A percentile compares a stretch with the other conserved stretches of the same genome.
These are phyloP conservation scores for Alternaria ethzedia DNA, from an alignment of 2,329 filamentous ascomycete species.

Conservation along the genomic window DNA sequence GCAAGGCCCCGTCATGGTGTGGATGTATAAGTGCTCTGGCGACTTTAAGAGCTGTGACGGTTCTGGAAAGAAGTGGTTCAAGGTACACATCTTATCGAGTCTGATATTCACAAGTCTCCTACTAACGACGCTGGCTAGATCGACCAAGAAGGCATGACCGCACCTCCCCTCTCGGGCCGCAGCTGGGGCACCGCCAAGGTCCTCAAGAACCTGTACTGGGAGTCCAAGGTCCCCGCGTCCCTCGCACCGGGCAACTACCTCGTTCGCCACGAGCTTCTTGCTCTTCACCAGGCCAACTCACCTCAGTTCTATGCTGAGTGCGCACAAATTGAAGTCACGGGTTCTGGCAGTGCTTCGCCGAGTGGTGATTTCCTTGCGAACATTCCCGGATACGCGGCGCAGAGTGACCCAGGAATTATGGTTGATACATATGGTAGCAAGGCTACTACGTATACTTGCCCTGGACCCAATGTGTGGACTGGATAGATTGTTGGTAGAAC, in stretches of 20 bases:
- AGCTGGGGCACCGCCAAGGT: slow-evolving; percentile 60
- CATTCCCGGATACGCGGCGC: slow-evolving; percentile 52
- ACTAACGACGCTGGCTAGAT: slow-evolving; percentile 18
- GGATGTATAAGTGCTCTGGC: slow-evolving; percentile 57
- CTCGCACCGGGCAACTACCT: slow-evolving; percentile 46
- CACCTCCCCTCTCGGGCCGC: slow-evolving; percentile 53
- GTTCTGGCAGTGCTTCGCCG: slow-evolving; percentile 55
- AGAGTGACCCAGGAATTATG: slow-evolving; percentile 58
- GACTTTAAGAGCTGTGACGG: slow-evolving; percentile 60
- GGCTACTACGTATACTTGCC: slow-evolving; percentile 56
- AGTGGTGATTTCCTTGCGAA: slow-evolving; percentile 51
- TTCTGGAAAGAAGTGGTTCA: slow-evolving; percentile 63
- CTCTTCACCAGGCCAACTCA: slow-evolving; percentile 60
- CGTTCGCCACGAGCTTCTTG: slow-evolving; percentile 63
- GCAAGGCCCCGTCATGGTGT: slow-evolving; percentile 66
- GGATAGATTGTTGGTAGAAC: slow-evolving; percentile 39
- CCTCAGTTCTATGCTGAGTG: slow-evolving; percentile 65
- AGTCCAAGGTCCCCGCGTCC: slow-evolving; percentile 58
- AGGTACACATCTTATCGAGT: slow-evolving; percentile 47
- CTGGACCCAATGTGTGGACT: slow-evolving; percentile 59
- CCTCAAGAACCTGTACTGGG: slow-evolving; percentile 58
- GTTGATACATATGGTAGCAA: slow-evolving; percentile 58
- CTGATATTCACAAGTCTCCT: not conserved
- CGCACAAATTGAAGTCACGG: slow-evolving; percentile 61
- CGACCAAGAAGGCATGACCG: slow-evolving; percentile 61